Percentiles rank a stretch among this genome's conserved stretches.
Conservation (phyloP, 2,329 filamentous ascomycete species). For the Thielaviopsis punctulata region DNA sequence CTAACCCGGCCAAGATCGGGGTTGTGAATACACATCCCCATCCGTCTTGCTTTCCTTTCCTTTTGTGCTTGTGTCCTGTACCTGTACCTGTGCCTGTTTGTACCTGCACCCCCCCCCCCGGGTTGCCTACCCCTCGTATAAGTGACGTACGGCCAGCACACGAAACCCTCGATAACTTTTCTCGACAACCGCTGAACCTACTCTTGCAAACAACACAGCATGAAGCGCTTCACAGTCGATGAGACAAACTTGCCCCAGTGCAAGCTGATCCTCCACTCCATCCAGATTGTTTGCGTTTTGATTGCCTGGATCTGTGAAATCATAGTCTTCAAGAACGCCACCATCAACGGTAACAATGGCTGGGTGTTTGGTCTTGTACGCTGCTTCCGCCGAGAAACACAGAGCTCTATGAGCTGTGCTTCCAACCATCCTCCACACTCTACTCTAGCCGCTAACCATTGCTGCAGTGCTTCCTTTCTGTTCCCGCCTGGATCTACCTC, state of each 20-base stretch:
- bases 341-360: constrained; percentile 38
- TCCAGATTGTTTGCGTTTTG: constrained; percentile 36
- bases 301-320: constrained; percentile 43
- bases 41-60: background rate
- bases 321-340: constrained; percentile 35
- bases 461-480: constrained; percentile 43
- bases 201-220: background rate
- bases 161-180: background rate
- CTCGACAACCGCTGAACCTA: background rate
- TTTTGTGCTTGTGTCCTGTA: background rate
- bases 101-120: no score
- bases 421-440: background rate
- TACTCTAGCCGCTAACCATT: background rate
- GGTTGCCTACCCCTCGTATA: background rate
- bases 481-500: constrained; percentile 48
- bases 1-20: background rate
- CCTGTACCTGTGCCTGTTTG: background rate
- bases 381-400: constrained; percentile 2
- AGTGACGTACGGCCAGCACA: background rate
- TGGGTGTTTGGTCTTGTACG: constrained; percentile 49
- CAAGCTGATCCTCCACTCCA: constrained; percentile 40
- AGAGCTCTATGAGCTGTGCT: background rate
- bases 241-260: constrained; percentile 24
- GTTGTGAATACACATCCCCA: background rate
- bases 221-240: background rate